Base-by-base conservation (phyloP, 768 basidiomycete genomes). In the Rhizopogon vulgaris region DNA sequence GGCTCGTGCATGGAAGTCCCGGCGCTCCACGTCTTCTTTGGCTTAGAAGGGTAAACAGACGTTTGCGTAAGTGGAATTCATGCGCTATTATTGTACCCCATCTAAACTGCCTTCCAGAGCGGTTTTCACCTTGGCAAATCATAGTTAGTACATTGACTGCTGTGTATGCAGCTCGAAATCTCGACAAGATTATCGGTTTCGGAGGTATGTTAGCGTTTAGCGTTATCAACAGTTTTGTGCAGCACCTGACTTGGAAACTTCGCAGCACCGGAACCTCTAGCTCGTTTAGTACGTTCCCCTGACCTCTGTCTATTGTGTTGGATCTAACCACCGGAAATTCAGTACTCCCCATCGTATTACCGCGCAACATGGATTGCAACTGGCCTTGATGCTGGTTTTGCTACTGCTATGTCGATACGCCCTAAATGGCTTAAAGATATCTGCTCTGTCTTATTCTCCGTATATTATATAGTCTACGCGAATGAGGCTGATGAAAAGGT, bases 401-500 rank as follows among this genome's bases (percentile, higher is more conserved):
- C 94, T 0, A 94, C 94, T 0, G 94, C 95, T 11, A 93, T 95
- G 89, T 74, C 82, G 2, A 90, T 99, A 51, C 83, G 87, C 12
- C 90, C 91, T 3, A 91, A 87, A 63, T 96, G 92, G 93, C 68
- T 97, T 9, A 80, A 86, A 58, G 92, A 99, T 65, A 69, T 96
- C 5, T 86, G 84, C 48, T 92, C 91, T 38, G 72, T 96, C 40
- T 58, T 92, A 22, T 95, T 96, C 66, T 85, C 91, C 0, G 71
- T 77, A 2, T 99, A 97, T 72, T 99, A 98, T 67, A 86, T 97
- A 22, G 66, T 87, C 9, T 86, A 68, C n/a, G 89, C 94, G 18
- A 84, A 86, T 62, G 90, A 94, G 64, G 96, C 86, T 0, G 96
- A 99, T 58, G 94, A 98, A 72, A 97, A 94, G 81, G 95, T 92